phyloP scores from a whole-genome alignment of 768 basidiomycete genomes.

The Mycena vitilis region DNA sequence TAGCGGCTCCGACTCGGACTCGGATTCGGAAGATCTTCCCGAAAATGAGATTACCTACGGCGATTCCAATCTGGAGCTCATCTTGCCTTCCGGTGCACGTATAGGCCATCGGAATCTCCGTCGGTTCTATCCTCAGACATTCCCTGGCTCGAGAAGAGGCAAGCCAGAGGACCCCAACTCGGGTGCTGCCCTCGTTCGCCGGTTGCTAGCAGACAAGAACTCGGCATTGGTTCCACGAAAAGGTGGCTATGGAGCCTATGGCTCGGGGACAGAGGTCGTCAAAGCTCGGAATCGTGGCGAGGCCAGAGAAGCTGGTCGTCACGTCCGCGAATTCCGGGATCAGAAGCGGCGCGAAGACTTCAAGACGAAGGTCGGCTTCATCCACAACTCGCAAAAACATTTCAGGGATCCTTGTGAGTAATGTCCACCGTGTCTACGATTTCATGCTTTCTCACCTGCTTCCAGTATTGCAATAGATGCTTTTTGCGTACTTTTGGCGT shows the following conservation, averaged over 20 bases:
- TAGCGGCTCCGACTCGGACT: conserved; percentile 42
- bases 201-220: conserved; percentile 84
- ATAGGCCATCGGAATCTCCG: conserved; percentile 92
- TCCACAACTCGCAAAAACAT: conserved; percentile 90
- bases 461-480: conserved; percentile 47
- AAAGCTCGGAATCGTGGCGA: conserved; percentile 96
- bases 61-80: conserved; percentile 86
- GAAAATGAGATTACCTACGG: conserved; percentile 77
- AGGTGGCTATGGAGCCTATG: conserved; percentile 91
- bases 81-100: conserved; percentile 91
- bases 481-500: conserved; percentile 9
- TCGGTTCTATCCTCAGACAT: conserved; percentile 88
- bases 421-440: conserved; percentile 20
- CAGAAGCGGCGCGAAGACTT: conserved; percentile 82
- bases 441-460: conserved; percentile 21
- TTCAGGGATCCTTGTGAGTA: conserved; percentile 79
- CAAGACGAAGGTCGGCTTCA: conserved; percentile 84
- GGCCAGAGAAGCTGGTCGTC: conserved; percentile 90
- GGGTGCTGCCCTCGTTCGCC: conserved; percentile 80
- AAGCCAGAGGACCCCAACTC: conserved; percentile 74
- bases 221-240: conserved; percentile 85
- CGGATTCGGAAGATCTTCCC: conserved; percentile 53
- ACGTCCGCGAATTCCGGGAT: conserved; percentile 87
- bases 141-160: conserved; percentile 57
- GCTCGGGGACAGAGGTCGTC: conserved; percentile 83